These are phyloP conservation scores for Stygiomarasmius scandens DNA, from an alignment of 1,284 basidiomycete genomes.

Conservation along the genomic window DNA sequence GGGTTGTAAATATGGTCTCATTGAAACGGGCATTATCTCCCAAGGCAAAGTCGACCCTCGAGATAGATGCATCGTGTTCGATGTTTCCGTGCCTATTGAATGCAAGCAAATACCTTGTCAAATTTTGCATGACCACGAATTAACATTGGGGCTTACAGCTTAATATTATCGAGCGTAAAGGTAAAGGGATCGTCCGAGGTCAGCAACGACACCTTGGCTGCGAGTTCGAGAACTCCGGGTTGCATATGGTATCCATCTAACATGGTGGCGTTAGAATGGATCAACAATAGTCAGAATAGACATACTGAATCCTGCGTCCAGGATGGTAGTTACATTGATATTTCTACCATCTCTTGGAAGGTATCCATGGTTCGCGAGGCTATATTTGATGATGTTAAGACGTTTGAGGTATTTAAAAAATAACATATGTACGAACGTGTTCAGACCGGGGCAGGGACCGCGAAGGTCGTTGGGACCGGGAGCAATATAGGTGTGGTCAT, in stretches of 20 bases:
- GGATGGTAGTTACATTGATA: slow-evolving; percentile 16
- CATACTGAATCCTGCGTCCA: slow-evolving; percentile 15
- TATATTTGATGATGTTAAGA: neutral
- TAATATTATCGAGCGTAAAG: slow-evolving; percentile 17
- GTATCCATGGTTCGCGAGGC: slow-evolving; percentile 22
- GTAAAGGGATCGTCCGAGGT: slow-evolving; percentile 11
- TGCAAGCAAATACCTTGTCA: too few species aligned
- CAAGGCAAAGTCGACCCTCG: slow-evolving; percentile 20
- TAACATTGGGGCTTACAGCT: slow-evolving; percentile 15
- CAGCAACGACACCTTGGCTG: slow-evolving; percentile 18
- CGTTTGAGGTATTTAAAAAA: too few species aligned
- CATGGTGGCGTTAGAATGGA: neutral
- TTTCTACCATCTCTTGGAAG: slow-evolving; percentile 18
- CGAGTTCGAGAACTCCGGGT: slow-evolving; percentile 4
- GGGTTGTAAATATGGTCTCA: slow-evolving; percentile 21
- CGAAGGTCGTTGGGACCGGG: too few species aligned
- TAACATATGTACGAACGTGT: too few species aligned
- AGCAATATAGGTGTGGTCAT: too few species aligned
- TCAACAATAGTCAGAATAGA: neutral
- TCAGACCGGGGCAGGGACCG: too few species aligned
- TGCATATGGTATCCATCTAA: slow-evolving; percentile 20
- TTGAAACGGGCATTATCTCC: slow-evolving; percentile 24
- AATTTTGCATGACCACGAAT: too few species aligned
- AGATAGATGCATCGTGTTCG: slow-evolving; percentile 24
- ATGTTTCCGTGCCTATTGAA: slow-evolving; percentile 24